Evolutionary conservation across 2,329 filamentous ascomycete species (phyloP), one percentile per base, ranked within the genome.

Genomic region (Microcyclosporella mali): DNA sequence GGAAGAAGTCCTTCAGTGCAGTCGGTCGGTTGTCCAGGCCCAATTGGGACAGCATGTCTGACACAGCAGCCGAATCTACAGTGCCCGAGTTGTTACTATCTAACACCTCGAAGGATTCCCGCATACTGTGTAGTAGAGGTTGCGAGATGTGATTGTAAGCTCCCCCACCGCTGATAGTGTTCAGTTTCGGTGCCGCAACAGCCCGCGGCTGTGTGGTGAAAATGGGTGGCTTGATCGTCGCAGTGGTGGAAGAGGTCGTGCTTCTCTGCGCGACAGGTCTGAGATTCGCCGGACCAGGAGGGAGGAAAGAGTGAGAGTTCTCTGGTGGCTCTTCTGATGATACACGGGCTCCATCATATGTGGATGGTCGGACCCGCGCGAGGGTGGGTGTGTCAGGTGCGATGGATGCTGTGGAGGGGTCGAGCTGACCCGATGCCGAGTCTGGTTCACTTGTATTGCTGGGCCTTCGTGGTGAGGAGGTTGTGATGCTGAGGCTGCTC

Each of bases 71-170:
- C 46, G 84, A 77, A 53, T 83, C 85, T 48, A 98, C 82, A 38
- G 78, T 72, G 14, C 90, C 89, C 59, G 92, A 88, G 58, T 88
- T 89, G 65, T 92, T 84, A 47, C 87, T 78, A 65, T 97, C 92
- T 35, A 98, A 74, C 46, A 95, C 88, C 65, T 94, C 87, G 65
- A 97, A 98, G 0, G 85, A 88, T 62, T 97, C 90, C 47, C 92
- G 80, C 66, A 98, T 78, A 56, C 87, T 86, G 58, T 89, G 81
- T 28, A 95, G 80, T 56, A 95, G 87, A 2, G 85, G 74, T 2
- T 87, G 81, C 29, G 90, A 85, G 32, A 97, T 68, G 58, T 85
- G 83, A 2, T 82, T 81, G 33, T 88, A 70, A 41, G 49, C 48
- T 27, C 49, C 49, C 28, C 45, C 53, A 15, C 38, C 38, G 14